Conservation (phyloP, 2,329 filamentous ascomycete species). For the Colletotrichum sp. region DNA sequence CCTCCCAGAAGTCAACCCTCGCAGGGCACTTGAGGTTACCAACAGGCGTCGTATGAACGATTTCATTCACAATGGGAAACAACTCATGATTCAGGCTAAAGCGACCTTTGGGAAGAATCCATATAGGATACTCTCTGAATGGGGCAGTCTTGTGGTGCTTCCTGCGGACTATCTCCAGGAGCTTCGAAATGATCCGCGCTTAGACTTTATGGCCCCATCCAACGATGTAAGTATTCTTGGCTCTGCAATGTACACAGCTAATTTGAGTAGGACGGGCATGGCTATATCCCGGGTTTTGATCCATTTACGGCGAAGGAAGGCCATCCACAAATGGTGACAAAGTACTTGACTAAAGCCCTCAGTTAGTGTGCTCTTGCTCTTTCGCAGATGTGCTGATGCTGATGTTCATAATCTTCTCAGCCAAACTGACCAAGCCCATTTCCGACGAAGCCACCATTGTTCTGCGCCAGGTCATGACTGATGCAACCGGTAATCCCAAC, state of each 20-base stretch:
- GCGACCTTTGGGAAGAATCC: background rate
- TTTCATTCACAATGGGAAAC: background rate
- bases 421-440: background rate
- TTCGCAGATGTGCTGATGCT: too few species aligned
- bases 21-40: background rate
- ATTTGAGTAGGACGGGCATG: background rate
- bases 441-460: background rate
- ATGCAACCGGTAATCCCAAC: background rate
- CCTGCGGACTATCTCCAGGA: background rate
- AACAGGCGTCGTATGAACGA: background rate
- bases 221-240: background rate
- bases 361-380: background rate
- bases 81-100: background rate
- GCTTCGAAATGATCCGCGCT: background rate
- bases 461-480: background rate
- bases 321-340: background rate
- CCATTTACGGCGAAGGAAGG: background rate
- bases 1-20: background rate
- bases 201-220: background rate
- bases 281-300: background rate
- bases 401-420: too few species aligned
- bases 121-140: background rate
- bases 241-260: too few species aligned
- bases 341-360: background rate
- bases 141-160: background rate